Evolutionary conservation across 176 grass and related monocot genomes (phyloP).

Genomic region (Lolium rigidum): DNA sequence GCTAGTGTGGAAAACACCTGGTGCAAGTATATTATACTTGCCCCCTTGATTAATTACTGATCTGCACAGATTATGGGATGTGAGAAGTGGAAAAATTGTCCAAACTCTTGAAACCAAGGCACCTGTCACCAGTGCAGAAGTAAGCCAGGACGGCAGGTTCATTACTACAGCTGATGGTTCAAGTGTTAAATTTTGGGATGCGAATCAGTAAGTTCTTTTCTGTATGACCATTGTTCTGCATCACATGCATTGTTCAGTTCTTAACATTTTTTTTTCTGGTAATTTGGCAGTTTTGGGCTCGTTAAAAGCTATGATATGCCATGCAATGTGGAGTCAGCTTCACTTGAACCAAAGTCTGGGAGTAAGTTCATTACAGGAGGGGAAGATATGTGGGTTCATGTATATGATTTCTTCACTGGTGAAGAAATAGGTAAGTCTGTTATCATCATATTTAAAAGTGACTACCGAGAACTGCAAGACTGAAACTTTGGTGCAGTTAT

Average conservation of each 20-base stretch:
- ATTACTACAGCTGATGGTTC: conserved; percentile 96
- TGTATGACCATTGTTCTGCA: neutral
- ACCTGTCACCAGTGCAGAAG: conserved; percentile 92
- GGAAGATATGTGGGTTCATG: conserved; percentile 96
- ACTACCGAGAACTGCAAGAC: neutral
- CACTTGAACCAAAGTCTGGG: conserved; percentile 86
- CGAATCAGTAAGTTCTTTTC: conserved; percentile 74
- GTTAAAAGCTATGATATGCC: conserved; percentile 99
- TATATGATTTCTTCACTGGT: conserved; percentile 93
- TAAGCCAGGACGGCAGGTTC: conserved; percentile 92
- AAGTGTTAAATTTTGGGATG: conserved; percentile 96
- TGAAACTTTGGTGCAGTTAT: neutral
- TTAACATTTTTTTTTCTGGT: conserved; percentile 14
- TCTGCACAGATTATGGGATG: conserved; percentile 81
- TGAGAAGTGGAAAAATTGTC: conserved; percentile 89
- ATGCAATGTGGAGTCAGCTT: conserved; percentile 91
- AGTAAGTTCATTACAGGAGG: conserved; percentile 91
- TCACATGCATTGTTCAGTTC: neutral
- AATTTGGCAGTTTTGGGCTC: conserved; percentile 78
- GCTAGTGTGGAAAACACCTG: neutral
- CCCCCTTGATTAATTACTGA: conserved; percentile 22
- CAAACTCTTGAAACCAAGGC: conserved; percentile 98
- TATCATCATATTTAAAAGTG: conserved; percentile 2
- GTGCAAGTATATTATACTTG: neutral
- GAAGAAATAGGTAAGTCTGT: conserved; percentile 86